phyloP scores from a whole-genome alignment of 2,329 filamentous ascomycete genomes.

The Fusarium sp. region DNA sequence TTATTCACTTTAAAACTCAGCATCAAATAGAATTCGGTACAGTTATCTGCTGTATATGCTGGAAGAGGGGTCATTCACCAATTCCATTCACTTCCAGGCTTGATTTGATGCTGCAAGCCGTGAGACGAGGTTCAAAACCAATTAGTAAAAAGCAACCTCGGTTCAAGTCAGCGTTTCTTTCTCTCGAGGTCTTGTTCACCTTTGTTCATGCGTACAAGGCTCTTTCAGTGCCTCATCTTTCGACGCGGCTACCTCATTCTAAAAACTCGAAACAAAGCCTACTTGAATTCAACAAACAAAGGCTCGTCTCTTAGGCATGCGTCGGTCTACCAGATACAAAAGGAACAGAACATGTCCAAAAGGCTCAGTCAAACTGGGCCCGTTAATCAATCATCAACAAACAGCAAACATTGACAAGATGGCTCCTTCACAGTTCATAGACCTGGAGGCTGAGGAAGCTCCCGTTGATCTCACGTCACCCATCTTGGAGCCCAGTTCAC shows the following conservation, averaged over 20 bases:
- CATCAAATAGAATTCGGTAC: neutral
- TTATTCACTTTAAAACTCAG: neutral
- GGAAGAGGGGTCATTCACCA: neutral
- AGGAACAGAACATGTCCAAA: neutral
- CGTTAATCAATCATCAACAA: neutral
- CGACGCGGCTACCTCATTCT: neutral
- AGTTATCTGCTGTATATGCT: neutral
- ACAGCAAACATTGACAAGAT: conserved; percentile 4
- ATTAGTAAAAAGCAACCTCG: neutral
- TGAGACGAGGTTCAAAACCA: neutral
- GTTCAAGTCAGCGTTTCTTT: neutral
- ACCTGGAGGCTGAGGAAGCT: neutral
- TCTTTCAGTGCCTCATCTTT: neutral
- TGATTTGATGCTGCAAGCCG: neutral
- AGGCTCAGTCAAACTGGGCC: neutral
- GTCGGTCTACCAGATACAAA: neutral
- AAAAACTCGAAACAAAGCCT: neutral
- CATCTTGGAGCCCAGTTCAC: neutral
- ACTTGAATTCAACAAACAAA: neutral
- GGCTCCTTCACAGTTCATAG: conserved; percentile 3
- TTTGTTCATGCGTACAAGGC: neutral
- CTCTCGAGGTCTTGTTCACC: neutral
- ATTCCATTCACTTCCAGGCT: neutral
- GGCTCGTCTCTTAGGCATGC: neutral
- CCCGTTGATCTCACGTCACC: neutral